Base-by-base conservation (phyloP, 2,329 filamentous ascomycete genomes). In the Pestalotiopsis sp. region DNA sequence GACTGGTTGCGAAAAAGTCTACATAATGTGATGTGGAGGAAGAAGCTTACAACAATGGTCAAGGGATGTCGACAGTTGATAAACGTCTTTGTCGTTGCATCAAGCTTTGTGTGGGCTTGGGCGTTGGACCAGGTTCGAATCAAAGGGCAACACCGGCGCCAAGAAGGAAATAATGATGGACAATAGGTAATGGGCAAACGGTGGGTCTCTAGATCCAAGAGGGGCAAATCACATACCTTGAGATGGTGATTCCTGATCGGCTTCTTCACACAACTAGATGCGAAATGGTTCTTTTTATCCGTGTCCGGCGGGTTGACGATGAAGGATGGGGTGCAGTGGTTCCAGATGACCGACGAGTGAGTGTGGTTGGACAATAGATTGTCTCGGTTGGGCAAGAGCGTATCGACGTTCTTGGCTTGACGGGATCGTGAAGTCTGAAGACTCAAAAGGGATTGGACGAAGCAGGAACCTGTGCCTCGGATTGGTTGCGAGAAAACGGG, bases 301-400 rank as follows among this genome's bases (percentile, higher is more conserved):
- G 59, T n/a, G n/a, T 27, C 31, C 27, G 39, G 20, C 23, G 17
- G 20, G 60, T 12, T 63, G 60, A 45, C 20, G 20, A 25, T 36
- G 62, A 60, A 60, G 11, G 39, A 45, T 23, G 36, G 3, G 38
- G 17, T 27, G 27, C 14, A 38, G 60, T 38, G 27, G 14, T 57
- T 58, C 45, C 64, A 66, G 49, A 52, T 58, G 20, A 36, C 45
- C 64, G 12, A 23, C 25, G 60, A 68, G 56, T 31, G 64, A 69
- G 68, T 69, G 68, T 69, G 68, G 68, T 56, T 67, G 68, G 66
- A 69, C 68, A 69, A 66, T 66, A 62, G 61, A 49, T 38, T 41
- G 64, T 49, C 60, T 67, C 68, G 68, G 67, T 68, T 56, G 68
- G 64, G 64, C 45, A 66, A 39, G 38, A 64, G 17, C 23, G 25